phyloP scores from a whole-genome alignment of 306 rosid species.

The Neltuma alba region DNA sequence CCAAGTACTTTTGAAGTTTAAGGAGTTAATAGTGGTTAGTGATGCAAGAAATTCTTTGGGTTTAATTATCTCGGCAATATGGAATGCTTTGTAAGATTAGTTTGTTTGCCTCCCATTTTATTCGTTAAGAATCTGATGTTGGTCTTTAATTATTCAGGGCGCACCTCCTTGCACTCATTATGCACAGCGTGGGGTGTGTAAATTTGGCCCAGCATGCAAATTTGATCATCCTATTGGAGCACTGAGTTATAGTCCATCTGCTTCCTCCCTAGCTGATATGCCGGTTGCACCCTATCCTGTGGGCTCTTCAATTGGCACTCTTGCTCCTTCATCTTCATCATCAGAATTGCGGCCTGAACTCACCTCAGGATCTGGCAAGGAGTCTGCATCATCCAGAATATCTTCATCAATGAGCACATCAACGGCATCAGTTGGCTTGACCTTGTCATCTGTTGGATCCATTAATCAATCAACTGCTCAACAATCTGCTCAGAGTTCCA shows the following conservation, averaged over 20 bases:
- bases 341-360: constrained; percentile 89
- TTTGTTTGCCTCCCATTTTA: constrained; percentile 17
- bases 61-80: not conserved
- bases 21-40: constrained; percentile 8
- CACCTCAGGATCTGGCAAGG: constrained; percentile 68
- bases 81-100: not conserved
- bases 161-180: constrained; percentile 90
- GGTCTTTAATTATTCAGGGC: constrained; percentile 71
- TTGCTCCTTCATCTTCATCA: constrained; percentile 89
- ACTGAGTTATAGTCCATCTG: constrained; percentile 90
- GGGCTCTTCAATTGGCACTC: constrained; percentile 82
- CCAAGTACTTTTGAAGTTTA: not conserved
- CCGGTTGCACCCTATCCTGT: constrained; percentile 95
- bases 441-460: constrained; percentile 61
- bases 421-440: constrained; percentile 77
- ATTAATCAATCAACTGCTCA: constrained; percentile 58
- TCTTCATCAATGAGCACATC: constrained; percentile 78
- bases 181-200: constrained; percentile 87
- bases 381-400: constrained; percentile 73
- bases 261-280: constrained; percentile 89
- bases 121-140: constrained; percentile 35
- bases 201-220: constrained; percentile 89
- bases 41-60: not conserved
- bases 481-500: constrained; percentile 67
- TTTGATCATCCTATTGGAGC: constrained; percentile 90